These are phyloP conservation scores for Cryptosporidium muris DNA, from an alignment of 169 alveolate species.

Conservation along the genomic window DNA sequence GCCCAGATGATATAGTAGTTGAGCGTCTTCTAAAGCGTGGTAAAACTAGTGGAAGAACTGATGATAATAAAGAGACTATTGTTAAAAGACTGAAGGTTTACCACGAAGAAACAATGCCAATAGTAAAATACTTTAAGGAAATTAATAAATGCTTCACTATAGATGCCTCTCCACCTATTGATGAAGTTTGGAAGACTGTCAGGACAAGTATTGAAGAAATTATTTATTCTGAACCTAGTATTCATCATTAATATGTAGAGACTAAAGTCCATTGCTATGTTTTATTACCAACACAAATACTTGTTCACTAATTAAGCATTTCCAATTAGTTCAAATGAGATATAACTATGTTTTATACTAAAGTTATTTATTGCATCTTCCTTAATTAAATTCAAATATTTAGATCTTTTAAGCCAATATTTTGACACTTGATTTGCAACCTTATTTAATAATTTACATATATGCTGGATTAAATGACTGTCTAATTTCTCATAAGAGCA, in stretches of 20 bases:
- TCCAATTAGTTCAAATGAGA: no score
- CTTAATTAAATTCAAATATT: no score
- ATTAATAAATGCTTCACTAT: conserved; percentile 82
- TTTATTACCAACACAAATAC: no score
- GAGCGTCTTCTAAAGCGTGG: conserved; percentile 83
- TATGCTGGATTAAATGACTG: background rate
- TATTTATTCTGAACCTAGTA: no score
- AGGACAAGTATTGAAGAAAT: conserved; percentile 11
- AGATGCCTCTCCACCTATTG: conserved; percentile 81
- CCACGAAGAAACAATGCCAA: conserved; percentile 90
- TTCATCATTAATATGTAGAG: no score
- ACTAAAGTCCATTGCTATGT: no score
- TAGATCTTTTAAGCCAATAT: no score
- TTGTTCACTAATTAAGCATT: no score
- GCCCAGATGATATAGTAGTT: conserved; percentile 81
- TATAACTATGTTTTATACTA: no score
- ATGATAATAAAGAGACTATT: conserved; percentile 92
- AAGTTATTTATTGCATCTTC: no score
- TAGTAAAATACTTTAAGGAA: conserved; percentile 83
- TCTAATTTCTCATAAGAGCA: background rate
- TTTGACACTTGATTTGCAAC: conserved; percentile 1
- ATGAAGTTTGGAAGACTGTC: conserved; percentile 81
- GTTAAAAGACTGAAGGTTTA: conserved; percentile 91
- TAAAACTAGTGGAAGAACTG: conserved; percentile 91
- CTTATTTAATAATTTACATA: background rate